A percentile compares a stretch with the other conserved stretches of the same genome.
These are phyloP conservation scores for Vachellia pachyceras DNA, from an alignment of 306 rosid species.

Conservation along the genomic window DNA sequence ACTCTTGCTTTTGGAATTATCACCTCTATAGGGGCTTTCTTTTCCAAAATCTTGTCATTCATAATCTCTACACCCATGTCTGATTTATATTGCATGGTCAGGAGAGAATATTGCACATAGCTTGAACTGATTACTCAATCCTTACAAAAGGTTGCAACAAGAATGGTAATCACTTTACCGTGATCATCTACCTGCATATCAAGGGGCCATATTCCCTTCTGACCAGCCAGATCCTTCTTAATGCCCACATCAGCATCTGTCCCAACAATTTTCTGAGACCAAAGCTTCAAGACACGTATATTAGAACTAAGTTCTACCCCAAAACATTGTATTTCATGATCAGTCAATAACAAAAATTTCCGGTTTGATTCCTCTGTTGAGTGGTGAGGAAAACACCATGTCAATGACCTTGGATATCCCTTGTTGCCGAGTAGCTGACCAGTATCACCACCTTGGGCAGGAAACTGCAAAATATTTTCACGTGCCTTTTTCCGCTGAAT, in stretches of 20 bases:
- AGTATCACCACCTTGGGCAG: slow-evolving; percentile 57
- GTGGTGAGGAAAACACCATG: slow-evolving; percentile 70
- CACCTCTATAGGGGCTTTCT: slow-evolving; percentile 85
- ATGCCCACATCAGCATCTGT: slow-evolving; percentile 84
- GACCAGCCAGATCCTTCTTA: slow-evolving; percentile 95
- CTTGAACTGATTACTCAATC: slow-evolving; percentile 90
- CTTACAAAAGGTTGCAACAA: slow-evolving; percentile 84
- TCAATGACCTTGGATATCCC: slow-evolving; percentile 95
- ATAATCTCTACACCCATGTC: slow-evolving; percentile 48
- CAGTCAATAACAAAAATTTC: slow-evolving; percentile 77
- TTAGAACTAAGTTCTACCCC: slow-evolving; percentile 58
- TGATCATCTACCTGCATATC: slow-evolving; percentile 78
- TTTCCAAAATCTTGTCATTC: slow-evolving; percentile 77
- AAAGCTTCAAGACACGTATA: slow-evolving; percentile 64
- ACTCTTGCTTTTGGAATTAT: slow-evolving; percentile 95
- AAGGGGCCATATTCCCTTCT: slow-evolving; percentile 92
- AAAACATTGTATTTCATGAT: slow-evolving; percentile 80
- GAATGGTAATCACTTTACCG: slow-evolving; percentile 83
- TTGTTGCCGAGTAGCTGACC: slow-evolving; percentile 52
- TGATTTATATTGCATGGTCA: slow-evolving; percentile 88
- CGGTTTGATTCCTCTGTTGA: slow-evolving; percentile 48
- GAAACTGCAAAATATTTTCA: slow-evolving; percentile 40
- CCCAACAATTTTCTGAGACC: slow-evolving; percentile 91
- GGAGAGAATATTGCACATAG: slow-evolving; percentile 92
- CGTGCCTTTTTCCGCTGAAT: slow-evolving; percentile 59